A percentile compares a stretch with the other conserved stretches of the same genome.
Conservation (phyloP, 108 stramenopile genomes). For the Nannochloropsis gaditana region DNA sequence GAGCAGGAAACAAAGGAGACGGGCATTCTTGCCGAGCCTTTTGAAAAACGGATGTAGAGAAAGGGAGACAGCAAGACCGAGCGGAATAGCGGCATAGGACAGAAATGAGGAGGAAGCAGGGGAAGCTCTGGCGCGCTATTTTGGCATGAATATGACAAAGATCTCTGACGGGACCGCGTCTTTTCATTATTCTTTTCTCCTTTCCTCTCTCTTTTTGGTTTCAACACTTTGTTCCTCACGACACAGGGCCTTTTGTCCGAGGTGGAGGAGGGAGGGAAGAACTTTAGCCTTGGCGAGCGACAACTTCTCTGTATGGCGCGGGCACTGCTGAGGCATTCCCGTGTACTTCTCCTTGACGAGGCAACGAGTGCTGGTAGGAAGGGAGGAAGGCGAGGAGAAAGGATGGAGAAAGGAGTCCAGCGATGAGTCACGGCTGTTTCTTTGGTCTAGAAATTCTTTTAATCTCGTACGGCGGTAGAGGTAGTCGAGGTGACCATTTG, state of each 20-base stretch:
- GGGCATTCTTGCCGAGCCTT: not conserved
- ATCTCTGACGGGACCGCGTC: too few relatives aligned
- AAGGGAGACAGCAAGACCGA: too few relatives aligned
- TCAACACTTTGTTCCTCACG: not conserved
- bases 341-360: conserved; percentile 57
- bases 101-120: too few relatives aligned
- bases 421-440: too few relatives aligned
- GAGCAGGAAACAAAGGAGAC: not conserved
- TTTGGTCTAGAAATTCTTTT: too few relatives aligned
- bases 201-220: not conserved
- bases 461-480: too few relatives aligned
- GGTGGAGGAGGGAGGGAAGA: conserved; percentile 77
- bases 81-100: too few relatives aligned
- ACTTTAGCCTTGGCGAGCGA: conserved; percentile 88
- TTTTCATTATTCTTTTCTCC: not conserved
- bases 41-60: not conserved
- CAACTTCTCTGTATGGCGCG: conserved; percentile 91
- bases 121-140: too few relatives aligned
- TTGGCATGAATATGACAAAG: too few relatives aligned
- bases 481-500: too few relatives aligned
- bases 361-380: conserved; percentile 29
- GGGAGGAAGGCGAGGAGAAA: not conserved
- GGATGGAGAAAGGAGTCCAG: not conserved
- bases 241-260: not conserved
- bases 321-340: conserved; percentile 63